Conservation (phyloP, 2,329 filamentous ascomycete genomes). For the Cladosporium velox region DNA sequence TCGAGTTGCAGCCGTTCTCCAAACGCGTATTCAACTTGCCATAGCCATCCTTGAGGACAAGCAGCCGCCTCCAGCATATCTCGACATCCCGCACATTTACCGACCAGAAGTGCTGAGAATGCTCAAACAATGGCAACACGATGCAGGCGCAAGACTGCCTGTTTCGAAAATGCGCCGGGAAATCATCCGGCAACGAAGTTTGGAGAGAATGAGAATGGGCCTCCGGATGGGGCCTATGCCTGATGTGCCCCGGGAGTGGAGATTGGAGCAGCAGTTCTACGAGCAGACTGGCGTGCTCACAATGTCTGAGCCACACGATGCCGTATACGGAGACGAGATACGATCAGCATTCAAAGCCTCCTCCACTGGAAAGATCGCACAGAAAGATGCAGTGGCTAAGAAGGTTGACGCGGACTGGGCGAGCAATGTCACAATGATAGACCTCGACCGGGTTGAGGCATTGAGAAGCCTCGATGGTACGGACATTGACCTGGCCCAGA, state of each 20-base stretch:
- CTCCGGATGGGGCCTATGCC: neutral
- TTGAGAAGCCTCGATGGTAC: neutral
- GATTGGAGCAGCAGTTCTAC: neutral
- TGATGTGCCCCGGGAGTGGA: neutral
- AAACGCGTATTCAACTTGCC: neutral
- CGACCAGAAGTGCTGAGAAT: neutral
- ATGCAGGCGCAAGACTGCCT: conserved; percentile 3
- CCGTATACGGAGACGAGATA: neutral
- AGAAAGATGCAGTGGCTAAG: neutral
- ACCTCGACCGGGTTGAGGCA: neutral
- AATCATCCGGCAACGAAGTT: neutral
- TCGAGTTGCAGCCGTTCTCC: neutral
- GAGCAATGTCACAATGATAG: conserved; percentile 2
- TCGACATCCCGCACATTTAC: conserved; percentile 2
- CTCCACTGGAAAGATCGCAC: neutral
- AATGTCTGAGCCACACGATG: neutral
- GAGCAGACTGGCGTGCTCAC: neutral
- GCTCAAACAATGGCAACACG: conserved; percentile 10
- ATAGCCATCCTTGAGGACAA: neutral
- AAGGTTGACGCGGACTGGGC: neutral
- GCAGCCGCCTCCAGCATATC: neutral
- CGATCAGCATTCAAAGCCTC: neutral
- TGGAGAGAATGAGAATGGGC: neutral
- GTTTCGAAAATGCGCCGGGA: neutral
- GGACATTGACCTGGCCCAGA: neutral